Evolutionary conservation across 257 asterid species (phyloP).

Genomic region (Nicotiana sylvestris): DNA sequence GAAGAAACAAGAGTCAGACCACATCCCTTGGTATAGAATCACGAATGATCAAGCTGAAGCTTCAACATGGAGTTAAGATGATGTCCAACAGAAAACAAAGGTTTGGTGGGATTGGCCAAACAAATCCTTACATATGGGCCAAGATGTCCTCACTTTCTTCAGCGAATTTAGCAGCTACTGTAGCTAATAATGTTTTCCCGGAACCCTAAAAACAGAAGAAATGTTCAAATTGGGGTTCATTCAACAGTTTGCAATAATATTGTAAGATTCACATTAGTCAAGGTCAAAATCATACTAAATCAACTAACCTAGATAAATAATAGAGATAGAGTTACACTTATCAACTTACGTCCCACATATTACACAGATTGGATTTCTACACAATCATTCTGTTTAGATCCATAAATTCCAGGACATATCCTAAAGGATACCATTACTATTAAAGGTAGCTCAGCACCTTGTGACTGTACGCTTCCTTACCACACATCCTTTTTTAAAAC

Average conservation of each 20-base stretch:
- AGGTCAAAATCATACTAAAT: neutral
- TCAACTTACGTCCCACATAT: neutral
- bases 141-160: conserved; percentile 66
- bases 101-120: neutral
- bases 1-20: conserved; percentile 13
- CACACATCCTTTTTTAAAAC: neutral
- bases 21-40: neutral
- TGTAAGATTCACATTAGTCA: neutral
- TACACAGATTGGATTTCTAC: neutral
- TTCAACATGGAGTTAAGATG: conserved; percentile 10
- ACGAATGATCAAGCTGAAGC: neutral
- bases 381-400: neutral
- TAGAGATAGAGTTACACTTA: neutral
- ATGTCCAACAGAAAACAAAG: conserved; percentile 5
- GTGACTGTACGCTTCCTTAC: neutral
- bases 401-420: neutral
- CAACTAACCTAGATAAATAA: neutral
- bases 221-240: conserved; percentile 1
- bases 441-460: neutral
- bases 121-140: conserved; percentile 64
- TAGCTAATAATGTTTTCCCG: conserved; percentile 84
- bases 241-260: neutral
- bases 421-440: neutral
- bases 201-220: conserved; percentile 49
- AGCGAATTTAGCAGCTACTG: conserved; percentile 62